Evolutionary conservation across 2,329 filamentous ascomycete species (phyloP), one percentile per base, ranked within the genome.

Genomic region (Alternaria novae-zelandiae): DNA sequence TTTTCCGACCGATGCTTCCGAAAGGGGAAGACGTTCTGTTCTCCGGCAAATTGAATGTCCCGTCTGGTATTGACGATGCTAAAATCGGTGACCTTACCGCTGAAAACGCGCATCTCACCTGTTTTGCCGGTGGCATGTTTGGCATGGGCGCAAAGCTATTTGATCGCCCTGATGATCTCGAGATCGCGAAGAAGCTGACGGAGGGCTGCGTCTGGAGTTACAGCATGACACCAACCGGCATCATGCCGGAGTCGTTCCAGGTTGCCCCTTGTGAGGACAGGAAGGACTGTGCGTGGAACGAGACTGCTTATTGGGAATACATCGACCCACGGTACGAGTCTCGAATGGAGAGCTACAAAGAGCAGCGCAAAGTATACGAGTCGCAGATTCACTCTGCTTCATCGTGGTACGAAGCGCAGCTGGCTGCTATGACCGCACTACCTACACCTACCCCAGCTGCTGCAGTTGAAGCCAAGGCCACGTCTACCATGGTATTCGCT

Each of bases 101-200:
- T 1, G 79, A 83, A 43, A 79, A 82, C 11, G 87, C 90, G 61
- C 91, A 93, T 74, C 82, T 92, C 2, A 85, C 86, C 4, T 94
- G 91, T 78, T 94, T 92, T 73, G 83, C 87, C 4, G 91, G 91
- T 7, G 91, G 90, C 10, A 89, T 91, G 83, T 89, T 91, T 49
- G 90, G 84, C 1, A 84, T 94, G 36, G 89, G 87, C 2, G 88
- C 90, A 2, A 87, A 85, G 63, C 81, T 93, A 25, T 87, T 91
- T 66, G 71, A 83, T 49, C 82, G 81, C 1, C 81, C 82, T 0
- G 82, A 85, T 5, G 86, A 90, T 43, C 75, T 91, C 8, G 80
- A 84, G 3, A 81, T 86, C 17, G 89, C 87, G 2, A 82, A 83
- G 59, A 86, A 86, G 69, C 80, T 91, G 2, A 87, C 88, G 1